These are phyloP conservation scores for Falciphora oryzae DNA, from an alignment of 2,329 filamentous ascomycete species.

Conservation along the genomic window DNA sequence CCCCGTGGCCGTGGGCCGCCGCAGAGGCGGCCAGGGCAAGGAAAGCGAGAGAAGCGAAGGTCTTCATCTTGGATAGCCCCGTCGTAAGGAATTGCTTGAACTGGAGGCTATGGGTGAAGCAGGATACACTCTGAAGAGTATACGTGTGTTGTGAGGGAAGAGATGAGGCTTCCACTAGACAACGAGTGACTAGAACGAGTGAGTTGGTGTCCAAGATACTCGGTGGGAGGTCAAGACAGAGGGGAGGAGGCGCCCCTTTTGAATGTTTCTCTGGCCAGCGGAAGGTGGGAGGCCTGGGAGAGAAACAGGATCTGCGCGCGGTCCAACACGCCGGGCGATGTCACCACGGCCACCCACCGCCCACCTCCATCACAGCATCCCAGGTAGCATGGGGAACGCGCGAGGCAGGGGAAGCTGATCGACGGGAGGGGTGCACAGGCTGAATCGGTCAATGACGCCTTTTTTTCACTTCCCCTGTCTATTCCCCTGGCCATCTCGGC, in stretches of 20 bases:
- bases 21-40: conserved; percentile 18
- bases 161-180: conserved; percentile 3
- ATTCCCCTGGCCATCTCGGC: background rate
- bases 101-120: too few relatives aligned
- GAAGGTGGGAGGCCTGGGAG: background rate
- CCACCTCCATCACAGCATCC: background rate
- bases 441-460: background rate
- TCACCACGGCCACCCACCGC: too few relatives aligned
- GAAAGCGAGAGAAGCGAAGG: conserved; percentile 15
- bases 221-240: background rate
- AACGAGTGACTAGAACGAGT: conserved; percentile 20
- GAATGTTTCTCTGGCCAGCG: conserved; percentile 3
- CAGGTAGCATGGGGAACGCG: background rate
- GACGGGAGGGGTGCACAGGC: background rate
- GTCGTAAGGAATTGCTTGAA: too few relatives aligned
- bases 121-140: background rate
- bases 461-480: background rate
- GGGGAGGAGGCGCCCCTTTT: conserved; percentile 6
- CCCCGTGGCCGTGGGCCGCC: conserved; percentile 13
- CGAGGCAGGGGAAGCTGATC: background rate
- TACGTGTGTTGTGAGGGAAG: background rate
- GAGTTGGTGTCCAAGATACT: conserved; percentile 15
- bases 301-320: background rate
- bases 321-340: background rate
- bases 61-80: conserved; percentile 19